Percentiles rank a stretch among this genome's conserved stretches.
Evolutionary conservation across 2,329 filamentous ascomycete genomes (phyloP).

Genomic region (Verticillium nubilum): DNA sequence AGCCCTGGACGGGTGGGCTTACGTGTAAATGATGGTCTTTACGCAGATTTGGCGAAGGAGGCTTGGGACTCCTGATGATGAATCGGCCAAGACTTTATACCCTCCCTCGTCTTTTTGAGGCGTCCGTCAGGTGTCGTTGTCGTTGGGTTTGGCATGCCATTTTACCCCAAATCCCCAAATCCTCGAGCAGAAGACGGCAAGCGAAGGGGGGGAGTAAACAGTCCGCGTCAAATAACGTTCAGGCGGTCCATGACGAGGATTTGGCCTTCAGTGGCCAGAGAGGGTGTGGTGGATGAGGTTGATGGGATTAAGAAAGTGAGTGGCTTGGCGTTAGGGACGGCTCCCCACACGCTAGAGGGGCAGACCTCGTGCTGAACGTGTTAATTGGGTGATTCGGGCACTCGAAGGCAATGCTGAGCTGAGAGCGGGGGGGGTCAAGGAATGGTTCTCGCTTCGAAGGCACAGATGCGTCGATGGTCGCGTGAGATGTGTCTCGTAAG

Average conservation of each 20-base stretch:
- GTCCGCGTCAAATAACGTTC: background rate
- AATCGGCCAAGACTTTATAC: background rate
- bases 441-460: background rate
- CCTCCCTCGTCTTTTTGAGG: background rate
- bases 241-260: background rate
- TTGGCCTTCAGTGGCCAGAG: background rate
- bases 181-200: background rate
- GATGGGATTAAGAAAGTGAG: background rate
- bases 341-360: background rate
- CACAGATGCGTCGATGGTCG: background rate
- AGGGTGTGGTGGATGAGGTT: background rate
- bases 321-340: background rate
- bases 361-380: background rate
- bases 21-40: background rate
- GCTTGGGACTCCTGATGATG: background rate
- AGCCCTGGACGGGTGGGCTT: background rate
- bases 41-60: background rate
- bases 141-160: background rate
- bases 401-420: background rate
- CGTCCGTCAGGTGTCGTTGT: background rate
- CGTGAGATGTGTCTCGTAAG: background rate
- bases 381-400: no score
- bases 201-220: background rate
- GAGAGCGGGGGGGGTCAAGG: no score
- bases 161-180: background rate